Conservation (phyloP, 495 filamentous ascomycete genomes). For the Pyrenula massariospora region DNA sequence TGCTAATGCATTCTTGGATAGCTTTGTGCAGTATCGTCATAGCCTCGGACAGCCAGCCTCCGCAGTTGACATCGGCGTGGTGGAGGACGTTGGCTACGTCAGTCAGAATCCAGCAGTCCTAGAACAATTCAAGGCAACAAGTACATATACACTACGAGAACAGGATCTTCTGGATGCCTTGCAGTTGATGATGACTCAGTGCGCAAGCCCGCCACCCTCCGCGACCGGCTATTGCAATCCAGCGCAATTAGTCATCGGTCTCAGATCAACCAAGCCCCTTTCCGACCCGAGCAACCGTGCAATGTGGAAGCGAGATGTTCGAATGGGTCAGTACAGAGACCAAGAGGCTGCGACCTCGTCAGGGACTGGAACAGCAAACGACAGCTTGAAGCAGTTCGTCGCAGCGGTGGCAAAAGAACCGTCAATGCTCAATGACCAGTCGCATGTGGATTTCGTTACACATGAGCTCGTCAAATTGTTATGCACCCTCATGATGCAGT, state of each 20-base stretch:
- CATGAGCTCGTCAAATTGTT: constrained; percentile 19
- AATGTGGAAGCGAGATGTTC: constrained; percentile 2
- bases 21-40: constrained; percentile 30
- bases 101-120: background rate
- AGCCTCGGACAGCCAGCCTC: constrained; percentile 22
- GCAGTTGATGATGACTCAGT: constrained; percentile 1
- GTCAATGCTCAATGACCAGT: constrained; percentile 8
- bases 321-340: constrained; percentile 2
- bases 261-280: constrained; percentile 13
- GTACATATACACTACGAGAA: constrained; percentile 6
- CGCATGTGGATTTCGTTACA: constrained; percentile 13
- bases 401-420: constrained; percentile 3
- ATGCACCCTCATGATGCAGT: constrained; percentile 17
- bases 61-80: constrained; percentile 27
- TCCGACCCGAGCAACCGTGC: constrained; percentile 16
- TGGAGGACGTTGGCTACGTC: constrained; percentile 23
- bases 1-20: constrained; percentile 30
- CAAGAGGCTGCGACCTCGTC: background rate
- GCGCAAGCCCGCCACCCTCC: background rate
- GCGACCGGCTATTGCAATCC: constrained; percentile 9
- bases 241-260: constrained; percentile 21
- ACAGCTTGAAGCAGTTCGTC: constrained; percentile 6
- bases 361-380: background rate
- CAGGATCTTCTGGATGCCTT: constrained; percentile 8
- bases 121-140: constrained; percentile 3